These are phyloP conservation scores for Penicillium frequentans DNA, from an alignment of 2,329 filamentous ascomycete species.

Conservation along the genomic window DNA sequence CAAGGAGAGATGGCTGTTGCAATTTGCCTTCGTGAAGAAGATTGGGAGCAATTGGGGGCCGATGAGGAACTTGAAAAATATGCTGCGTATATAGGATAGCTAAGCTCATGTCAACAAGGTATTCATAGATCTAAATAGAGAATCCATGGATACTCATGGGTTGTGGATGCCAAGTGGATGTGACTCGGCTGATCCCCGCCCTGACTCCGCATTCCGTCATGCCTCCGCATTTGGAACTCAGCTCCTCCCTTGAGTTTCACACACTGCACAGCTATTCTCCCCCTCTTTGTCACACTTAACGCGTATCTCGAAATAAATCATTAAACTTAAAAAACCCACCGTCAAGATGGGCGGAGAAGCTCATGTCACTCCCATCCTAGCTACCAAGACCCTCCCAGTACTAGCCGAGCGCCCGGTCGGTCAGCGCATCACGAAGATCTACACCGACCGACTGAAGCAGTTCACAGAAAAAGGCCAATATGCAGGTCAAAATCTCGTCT, in stretches of 20 bases:
- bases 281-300: neutral
- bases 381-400: constrained; percentile 49
- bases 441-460: constrained; percentile 76
- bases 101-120: neutral
- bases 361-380: constrained; percentile 26
- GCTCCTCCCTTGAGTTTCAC: constrained; percentile 8
- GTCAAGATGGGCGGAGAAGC: constrained; percentile 40
- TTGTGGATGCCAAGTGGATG: neutral
- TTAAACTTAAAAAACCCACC: neutral
- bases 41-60: constrained; percentile 45
- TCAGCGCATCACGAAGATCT: constrained; percentile 81
- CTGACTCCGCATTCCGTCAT: constrained; percentile 18
- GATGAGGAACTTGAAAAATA: constrained; percentile 47
- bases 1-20: constrained; percentile 48
- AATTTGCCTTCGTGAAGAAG: constrained; percentile 50
- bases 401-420: constrained; percentile 59
- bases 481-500: constrained; percentile 69
- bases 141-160: neutral
- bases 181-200: neutral
- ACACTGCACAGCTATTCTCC: neutral
- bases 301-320: neutral
- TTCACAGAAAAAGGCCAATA: constrained; percentile 82
- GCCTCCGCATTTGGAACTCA: constrained; percentile 17
- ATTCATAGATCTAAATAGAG: neutral
- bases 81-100: constrained; percentile 36